Percentiles rank a stretch among this genome's conserved stretches.
phyloP scores from a whole-genome alignment of 345 rosid species.

The Hypericum perforatum region DNA sequence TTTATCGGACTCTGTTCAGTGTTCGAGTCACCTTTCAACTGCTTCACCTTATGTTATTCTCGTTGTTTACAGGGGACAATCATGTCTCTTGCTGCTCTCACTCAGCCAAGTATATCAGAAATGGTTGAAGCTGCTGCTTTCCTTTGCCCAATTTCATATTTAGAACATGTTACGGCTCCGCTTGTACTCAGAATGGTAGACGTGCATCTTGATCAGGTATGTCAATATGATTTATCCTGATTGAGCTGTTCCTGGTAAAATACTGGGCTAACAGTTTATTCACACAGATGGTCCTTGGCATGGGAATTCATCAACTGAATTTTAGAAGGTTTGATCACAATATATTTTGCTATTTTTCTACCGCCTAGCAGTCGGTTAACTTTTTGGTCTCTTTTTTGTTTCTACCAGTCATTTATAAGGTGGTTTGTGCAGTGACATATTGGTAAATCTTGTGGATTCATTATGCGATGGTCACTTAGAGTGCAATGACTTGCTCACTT shows the following conservation, averaged over 20 bases:
- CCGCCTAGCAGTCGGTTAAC: background rate
- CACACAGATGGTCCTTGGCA: conserved; percentile 56
- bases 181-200: conserved; percentile 77
- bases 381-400: conserved; percentile 1
- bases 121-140: conserved; percentile 95
- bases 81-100: conserved; percentile 84
- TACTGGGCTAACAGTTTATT: conserved; percentile 4
- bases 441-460: conserved; percentile 61
- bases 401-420: conserved; percentile 1
- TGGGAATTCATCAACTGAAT: conserved; percentile 81
- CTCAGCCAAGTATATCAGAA: conserved; percentile 52
- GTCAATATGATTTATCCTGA: conserved; percentile 9
- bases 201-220: conserved; percentile 86
- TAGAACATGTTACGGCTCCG: conserved; percentile 72
- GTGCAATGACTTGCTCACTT: conserved; percentile 61
- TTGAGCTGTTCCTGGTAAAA: conserved; percentile 13
- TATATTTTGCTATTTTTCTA: background rate
- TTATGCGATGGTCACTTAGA: conserved; percentile 55
- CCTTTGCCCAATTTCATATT: conserved; percentile 77
- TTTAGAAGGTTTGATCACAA: conserved; percentile 56
- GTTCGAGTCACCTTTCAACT: background rate
- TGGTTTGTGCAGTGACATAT: conserved; percentile 38
- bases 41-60: conserved; percentile 3
- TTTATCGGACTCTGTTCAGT: background rate
- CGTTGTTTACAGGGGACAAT: conserved; percentile 58